Base-by-base conservation (phyloP, 1,139 yeast species). In the Ogataea hybrid region DNA sequence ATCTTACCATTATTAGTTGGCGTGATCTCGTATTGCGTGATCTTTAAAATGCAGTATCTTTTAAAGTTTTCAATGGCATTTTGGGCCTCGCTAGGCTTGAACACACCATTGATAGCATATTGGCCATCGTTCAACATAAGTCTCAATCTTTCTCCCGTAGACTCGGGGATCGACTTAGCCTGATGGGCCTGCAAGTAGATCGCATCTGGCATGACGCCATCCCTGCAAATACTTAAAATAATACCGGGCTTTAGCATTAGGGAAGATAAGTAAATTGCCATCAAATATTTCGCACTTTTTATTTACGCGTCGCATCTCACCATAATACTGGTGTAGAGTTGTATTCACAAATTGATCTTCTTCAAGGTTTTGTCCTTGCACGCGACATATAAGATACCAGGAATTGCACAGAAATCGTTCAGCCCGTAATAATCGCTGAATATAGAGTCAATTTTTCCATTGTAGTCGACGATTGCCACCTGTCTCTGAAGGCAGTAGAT, bases 121-220 rank as follows among this genome's bases (percentile, higher is more conserved):
- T 64, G 65, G 20, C 92, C 90, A 63, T 84, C 94, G 41, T 78
- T 77, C 41, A 84, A 62, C 65, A 83, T 67, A 35, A 79, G 66
- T 51, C 86, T 69, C 44, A 74, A 68, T 56, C 80, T 68, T 44
- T 71, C 70, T 30, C 77, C 77, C 11, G 44, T 47, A 3, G 42
- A 48, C 17, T 59, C 63, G 6, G 50, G 43, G 25, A 58, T 43
- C 4, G 52, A 41, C 36, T 57, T 59, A 2, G 58, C 48, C 31
- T 58, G 62, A 33, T 58, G 60, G 3, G 59, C 59, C 28, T 59
- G 63, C 5, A 58, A 39, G 39, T 50, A 54, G 7, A 59, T 25
- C 6, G 52, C 52, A 4, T 46, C 41, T 4, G 54, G 48, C 17
- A 41, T 30, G 7, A 43, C 49, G 14, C 50, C 51, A 10, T 49